Base-by-base conservation (phyloP, 768 basidiomycete genomes). In the Gymnopilus dilepis region DNA sequence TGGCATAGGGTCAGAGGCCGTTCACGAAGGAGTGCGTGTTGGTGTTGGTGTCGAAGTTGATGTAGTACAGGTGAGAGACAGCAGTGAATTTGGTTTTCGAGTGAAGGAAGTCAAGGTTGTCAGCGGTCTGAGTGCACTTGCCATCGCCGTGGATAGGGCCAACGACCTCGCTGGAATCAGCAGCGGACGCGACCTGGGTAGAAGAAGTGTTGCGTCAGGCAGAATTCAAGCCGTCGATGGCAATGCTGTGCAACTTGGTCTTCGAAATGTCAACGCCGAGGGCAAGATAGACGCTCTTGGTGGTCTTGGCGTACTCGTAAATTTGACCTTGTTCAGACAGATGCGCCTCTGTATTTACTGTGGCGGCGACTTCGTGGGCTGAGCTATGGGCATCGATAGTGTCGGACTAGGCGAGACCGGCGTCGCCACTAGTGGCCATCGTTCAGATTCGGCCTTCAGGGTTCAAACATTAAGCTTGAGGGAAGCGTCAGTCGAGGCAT, bases 301-400 rank as follows among this genome's bases (percentile, higher is more conserved):
- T 99, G 78, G 97, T 99, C 84, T 99, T 98, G 62, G 97, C 97
- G 71, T 99, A 99, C 77, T 99, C 97, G 77, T 97, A 99, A 0
- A 96, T 99, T 80, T 99, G 97, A 41, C 94, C 95, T n/a, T n/a
- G n/a, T 77, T 98, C 94, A 6, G 94, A n/a, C 94, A 42, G 97
- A 97, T 6, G 97, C 97, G 72, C 97, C 97, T 68, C 93, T 95
- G 84, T 99, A 99, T 80, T 99, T 97, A 69, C 97, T 97, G 72
- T 99, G 99, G 84, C 99, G 75, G 97, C 97, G 65, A 99, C 91
- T 76, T 99, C 97, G 73, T 97, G 86, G 19, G 97, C 95, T 72
- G 88, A 99, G 34, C 97, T 96, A 71, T 95, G 94, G 6, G 97
- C 96, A 62, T 88, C 89, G 67, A 92, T 92, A 65, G 90, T 90